These are phyloP conservation scores for Fusarium robinianum DNA, from an alignment of 2,329 filamentous ascomycete species.

Conservation along the genomic window DNA sequence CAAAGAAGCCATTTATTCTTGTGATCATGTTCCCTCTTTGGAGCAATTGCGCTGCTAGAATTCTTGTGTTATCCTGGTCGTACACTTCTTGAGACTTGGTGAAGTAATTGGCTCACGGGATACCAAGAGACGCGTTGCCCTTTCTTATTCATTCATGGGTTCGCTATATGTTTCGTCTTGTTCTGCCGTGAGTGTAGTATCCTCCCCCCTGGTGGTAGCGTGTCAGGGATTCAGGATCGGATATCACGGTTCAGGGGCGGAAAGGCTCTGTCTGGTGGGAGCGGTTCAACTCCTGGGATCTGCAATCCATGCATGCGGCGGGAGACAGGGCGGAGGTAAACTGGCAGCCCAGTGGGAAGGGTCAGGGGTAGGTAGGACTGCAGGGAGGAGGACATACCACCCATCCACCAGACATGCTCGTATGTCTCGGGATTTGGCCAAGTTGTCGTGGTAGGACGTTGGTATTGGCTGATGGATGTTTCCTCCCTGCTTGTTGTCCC, in stretches of 20 bases:
- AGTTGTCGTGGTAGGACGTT: background rate
- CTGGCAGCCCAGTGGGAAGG: slow-evolving; percentile 1
- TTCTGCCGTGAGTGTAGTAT: slow-evolving; percentile 2
- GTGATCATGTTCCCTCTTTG: too few relatives aligned
- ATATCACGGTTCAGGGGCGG: slow-evolving; percentile 5
- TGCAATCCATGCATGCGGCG: slow-evolving; percentile 12
- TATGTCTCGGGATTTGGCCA: slow-evolving; percentile 11
- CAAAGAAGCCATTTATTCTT: too few relatives aligned
- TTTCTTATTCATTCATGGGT: too few relatives aligned
- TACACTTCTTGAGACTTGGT: too few relatives aligned
- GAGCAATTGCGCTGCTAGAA: too few relatives aligned
- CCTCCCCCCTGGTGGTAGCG: slow-evolving; percentile 14
- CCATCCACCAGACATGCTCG: slow-evolving; percentile 3
- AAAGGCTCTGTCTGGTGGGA: too few relatives aligned
- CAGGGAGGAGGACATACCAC: slow-evolving; percentile 3
- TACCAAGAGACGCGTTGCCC: too few relatives aligned
- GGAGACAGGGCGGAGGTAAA: slow-evolving; percentile 9
- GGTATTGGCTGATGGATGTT: slow-evolving; percentile 1
- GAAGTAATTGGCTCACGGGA: too few relatives aligned
- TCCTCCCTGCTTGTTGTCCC: slow-evolving; percentile 12
- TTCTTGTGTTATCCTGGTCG: too few relatives aligned
- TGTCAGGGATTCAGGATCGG: slow-evolving; percentile 14
- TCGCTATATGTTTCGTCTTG: slow-evolving; percentile 3
- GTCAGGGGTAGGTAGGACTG: background rate
- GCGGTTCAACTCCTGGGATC: slow-evolving; percentile 20